These are phyloP conservation scores for Aspergillus niger DNA, from an alignment of 2,329 filamentous ascomycete species.

Conservation along the genomic window DNA sequence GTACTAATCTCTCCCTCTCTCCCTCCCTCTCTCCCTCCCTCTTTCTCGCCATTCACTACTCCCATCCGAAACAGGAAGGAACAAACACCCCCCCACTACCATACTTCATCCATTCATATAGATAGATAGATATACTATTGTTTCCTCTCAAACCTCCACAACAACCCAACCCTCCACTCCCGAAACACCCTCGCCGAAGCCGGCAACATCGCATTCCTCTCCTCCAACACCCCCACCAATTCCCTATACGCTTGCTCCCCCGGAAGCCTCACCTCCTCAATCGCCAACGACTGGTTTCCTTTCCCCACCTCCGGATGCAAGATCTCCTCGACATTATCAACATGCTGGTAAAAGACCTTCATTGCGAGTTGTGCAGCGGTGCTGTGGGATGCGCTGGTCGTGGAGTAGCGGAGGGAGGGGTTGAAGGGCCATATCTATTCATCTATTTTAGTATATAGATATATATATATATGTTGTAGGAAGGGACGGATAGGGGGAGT, in stretches of 20 bases:
- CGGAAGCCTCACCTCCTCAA: constrained; percentile 53
- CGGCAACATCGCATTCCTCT: constrained; percentile 51
- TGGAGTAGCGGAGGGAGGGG: constrained; percentile 60
- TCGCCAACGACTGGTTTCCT: constrained; percentile 42
- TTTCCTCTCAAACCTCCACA: constrained; percentile 48
- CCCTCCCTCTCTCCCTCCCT: too few species aligned
- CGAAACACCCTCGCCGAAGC: constrained; percentile 53
- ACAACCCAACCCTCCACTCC: constrained; percentile 57
- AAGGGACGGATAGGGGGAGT: background rate
- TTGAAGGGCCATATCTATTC: constrained; percentile 60
- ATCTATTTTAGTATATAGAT: constrained; percentile 30
- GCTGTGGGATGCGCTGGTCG: constrained; percentile 36
- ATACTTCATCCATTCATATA: too few species aligned
- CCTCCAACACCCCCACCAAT: constrained; percentile 38
- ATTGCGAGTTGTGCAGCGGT: constrained; percentile 51
- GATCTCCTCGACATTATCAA: constrained; percentile 35
- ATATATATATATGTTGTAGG: constrained; percentile 49
- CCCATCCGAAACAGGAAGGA: constrained; percentile 4
- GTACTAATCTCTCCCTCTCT: too few species aligned
- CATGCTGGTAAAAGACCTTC: constrained; percentile 58
- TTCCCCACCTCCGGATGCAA: constrained; percentile 41
- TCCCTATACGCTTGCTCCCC: constrained; percentile 38
- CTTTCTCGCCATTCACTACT: too few species aligned
- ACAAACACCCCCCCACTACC: background rate
- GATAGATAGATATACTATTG: background rate